Evolutionary conservation across 2,329 filamentous ascomycete genomes (phyloP), one percentile per base, ranked within the genome.

Genomic region (Ceratocystis albifundus): DNA sequence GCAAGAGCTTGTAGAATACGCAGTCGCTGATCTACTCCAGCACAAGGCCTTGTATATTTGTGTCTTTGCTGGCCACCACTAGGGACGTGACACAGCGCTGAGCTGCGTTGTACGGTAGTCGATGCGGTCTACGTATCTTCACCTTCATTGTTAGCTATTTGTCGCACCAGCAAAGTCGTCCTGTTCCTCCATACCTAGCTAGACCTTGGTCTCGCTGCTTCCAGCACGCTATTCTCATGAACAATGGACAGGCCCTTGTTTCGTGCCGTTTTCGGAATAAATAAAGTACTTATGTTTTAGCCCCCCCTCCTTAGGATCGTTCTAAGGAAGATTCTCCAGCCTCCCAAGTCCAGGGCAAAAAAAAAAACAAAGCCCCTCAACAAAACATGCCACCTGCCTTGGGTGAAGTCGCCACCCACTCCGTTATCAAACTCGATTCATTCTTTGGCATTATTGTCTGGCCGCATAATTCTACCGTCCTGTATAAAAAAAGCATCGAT

Each of bases 251-350:
- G 25, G 25, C 53, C 53, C 53, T 32, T 59, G 53, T 59, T 25
- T 32, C 17, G 12, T 59, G 53, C 53, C 15, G 53, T 32, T 59
- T 59, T 36, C 53, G 53, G 53, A 59, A 59, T 7, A 59, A 32
- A 59, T 30, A 59, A 59, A 59, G 53, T 15, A 59, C 25, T 30
- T 20, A 22, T 25, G 53, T 15, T 32, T 59, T 53, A 28, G 20
- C 8, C 20, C 48, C 48, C 8, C 3, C 4, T 28, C 7, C 15
- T 20, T 4, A 59, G 17, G 53, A 59, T 59, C 32, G 28, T 59
- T 59, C 53, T 59, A 32, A 53, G 20, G 48, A 53, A 53, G 48
- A 53, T 53, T 53, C 48, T 53, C 48, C 20, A 53, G 48, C 36
- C 36, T 36, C 36, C 36, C 36, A 36, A 36, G 36, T 36, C 36